Conservation (phyloP, 2,329 filamentous ascomycete species). For the Talaromyces sp. region DNA sequence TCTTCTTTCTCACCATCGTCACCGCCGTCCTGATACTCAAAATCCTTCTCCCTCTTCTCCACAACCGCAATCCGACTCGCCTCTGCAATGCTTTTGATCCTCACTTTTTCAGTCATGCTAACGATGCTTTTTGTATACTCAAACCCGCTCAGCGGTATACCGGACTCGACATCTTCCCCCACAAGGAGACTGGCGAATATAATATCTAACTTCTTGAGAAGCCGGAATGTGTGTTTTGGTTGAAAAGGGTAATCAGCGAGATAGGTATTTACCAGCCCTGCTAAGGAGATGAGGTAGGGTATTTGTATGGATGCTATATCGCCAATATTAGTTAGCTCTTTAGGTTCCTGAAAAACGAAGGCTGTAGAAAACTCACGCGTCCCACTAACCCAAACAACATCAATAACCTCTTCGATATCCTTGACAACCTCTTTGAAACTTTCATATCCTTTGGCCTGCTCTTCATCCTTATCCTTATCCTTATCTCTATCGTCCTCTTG, state of each 20-base stretch:
- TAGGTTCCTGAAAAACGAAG: neutral
- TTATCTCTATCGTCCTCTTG: conserved; percentile 16
- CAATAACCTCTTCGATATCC: conserved; percentile 69
- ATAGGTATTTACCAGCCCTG: conserved; percentile 66
- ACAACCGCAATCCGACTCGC: conserved; percentile 66
- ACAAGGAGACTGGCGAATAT: conserved; percentile 72
- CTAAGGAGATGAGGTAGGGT: conserved; percentile 74
- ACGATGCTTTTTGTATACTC: conserved; percentile 49
- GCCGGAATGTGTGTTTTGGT: conserved; percentile 61
- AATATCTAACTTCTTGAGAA: conserved; percentile 74
- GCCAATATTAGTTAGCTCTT: neutral
- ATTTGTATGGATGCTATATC: conserved; percentile 67
- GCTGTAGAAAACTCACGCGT: conserved; percentile 60
- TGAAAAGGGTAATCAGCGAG: conserved; percentile 66
- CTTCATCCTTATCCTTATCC: conserved; percentile 24
- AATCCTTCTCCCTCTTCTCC: conserved; percentile 52
- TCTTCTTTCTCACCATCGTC: conserved; percentile 39
- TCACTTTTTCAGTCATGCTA: conserved; percentile 81
- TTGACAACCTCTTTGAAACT: conserved; percentile 65
- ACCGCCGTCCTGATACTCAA: conserved; percentile 39
- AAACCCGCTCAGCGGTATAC: conserved; percentile 65
- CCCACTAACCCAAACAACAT: conserved; percentile 79
- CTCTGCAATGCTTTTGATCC: conserved; percentile 75
- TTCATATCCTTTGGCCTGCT: conserved; percentile 49
- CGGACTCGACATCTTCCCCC: conserved; percentile 62